phyloP scores from a whole-genome alignment of 371 early-diverging fungal genomes.

The Furculomyces boomerangus region DNA sequence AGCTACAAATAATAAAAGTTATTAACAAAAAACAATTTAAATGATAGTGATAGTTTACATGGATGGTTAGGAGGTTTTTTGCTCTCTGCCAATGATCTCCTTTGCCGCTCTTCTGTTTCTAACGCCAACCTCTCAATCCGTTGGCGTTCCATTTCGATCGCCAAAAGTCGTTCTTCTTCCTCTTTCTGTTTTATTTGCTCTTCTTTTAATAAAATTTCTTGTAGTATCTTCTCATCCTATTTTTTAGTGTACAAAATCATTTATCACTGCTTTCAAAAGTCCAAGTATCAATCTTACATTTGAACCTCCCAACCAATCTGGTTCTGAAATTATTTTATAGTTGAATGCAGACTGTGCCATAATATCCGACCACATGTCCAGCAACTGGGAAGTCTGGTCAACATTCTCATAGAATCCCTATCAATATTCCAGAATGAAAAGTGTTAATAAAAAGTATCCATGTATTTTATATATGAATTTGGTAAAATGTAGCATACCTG shows the following conservation, averaged over 20 bases:
- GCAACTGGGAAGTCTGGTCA: slow-evolving; percentile 21
- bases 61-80: neutral
- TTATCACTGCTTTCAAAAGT: slow-evolving; percentile 4
- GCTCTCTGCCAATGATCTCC: neutral
- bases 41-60: neutral
- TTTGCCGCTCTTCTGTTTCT: slow-evolving; percentile 7
- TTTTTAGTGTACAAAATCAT: slow-evolving; percentile 4
- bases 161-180: neutral
- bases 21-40: neutral
- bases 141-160: slow-evolving; percentile 4
- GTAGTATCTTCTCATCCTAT: slow-evolving; percentile 8
- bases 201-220: slow-evolving; percentile 9
- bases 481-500: neutral
- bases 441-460: neutral
- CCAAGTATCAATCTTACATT: slow-evolving; percentile 4
- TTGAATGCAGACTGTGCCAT: slow-evolving; percentile 19
- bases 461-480: too few species aligned
- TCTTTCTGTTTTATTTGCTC: slow-evolving; percentile 2
- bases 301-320: slow-evolving; percentile 17
- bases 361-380: slow-evolving; percentile 21
- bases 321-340: slow-evolving; percentile 12
- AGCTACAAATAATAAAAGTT: neutral
- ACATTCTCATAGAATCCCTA: slow-evolving; percentile 24
- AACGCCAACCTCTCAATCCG: slow-evolving; percentile 10
- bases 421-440: slow-evolving; percentile 4